Base-by-base conservation (phyloP, 768 basidiomycete species). In the Boletus rubroflammeus region DNA sequence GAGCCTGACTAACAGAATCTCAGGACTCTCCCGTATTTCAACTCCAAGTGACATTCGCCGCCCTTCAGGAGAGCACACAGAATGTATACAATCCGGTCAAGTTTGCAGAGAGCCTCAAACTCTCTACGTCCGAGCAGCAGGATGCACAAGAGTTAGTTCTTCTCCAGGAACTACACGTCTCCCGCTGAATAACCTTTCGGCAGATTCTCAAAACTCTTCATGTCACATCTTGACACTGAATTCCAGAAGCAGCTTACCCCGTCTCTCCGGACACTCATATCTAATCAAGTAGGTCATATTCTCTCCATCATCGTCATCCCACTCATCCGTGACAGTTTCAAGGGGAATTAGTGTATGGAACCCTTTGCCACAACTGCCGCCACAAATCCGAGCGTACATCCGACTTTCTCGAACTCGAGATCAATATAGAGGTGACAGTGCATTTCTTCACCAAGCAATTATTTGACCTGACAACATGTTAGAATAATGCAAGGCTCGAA, bases 171-270 rank as follows among this genome's bases (percentile, higher is more conserved):
- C 29, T 9, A 17, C 11, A 3, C 40, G 14, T 53, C 48, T 32
- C 51, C 60, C 53, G 47, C 53, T 57, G 7, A 57, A 28, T 34
- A 26, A 26, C 1, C 6, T 48, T 36, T 50, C 19, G 28, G 8
- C 65, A 95, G 93, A 66, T 96, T 98, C 67, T 93, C 92, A 3
- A 98, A 98, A 63, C 79, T 98, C 17, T 96, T 98, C 72, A 88
- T 98, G 82, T 84, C 85, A 13, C 87, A 93, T 64, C 78, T 98
- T 32, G 90, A 92, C 58, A 77, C 76, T 7, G 92, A 97, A 71
- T 97, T 97, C 69, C 80, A 83, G 71, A 92, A 90, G 66, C 93
- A 97, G 64, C 73, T 77, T 2, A 74, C 80, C 41, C 79, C 82
- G 6, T 71, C 74, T 9, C 74, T 95, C 17, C 82, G 78, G 59